phyloP scores from a whole-genome alignment of 192 early-diverging fungal genomes.

The Coemansia sp. region DNA sequence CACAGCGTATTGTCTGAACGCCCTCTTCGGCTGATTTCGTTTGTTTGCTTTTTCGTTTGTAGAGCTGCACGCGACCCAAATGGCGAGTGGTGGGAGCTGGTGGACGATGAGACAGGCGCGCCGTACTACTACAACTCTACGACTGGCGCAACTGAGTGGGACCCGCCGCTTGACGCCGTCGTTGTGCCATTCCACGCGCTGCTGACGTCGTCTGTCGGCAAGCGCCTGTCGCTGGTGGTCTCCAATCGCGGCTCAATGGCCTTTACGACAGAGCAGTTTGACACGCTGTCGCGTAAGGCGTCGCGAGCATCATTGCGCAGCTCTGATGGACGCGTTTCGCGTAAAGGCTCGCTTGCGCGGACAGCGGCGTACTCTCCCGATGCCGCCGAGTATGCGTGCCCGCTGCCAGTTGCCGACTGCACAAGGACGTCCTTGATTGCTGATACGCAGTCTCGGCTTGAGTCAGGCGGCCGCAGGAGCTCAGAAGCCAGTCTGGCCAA shows the following conservation, averaged over 20 bases:
- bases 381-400: neutral
- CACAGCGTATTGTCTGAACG: too few species aligned
- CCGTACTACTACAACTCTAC: conserved; percentile 93
- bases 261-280: conserved; percentile 41
- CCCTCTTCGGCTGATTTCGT: too few species aligned
- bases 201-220: conserved; percentile 74
- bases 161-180: conserved; percentile 65
- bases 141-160: conserved; percentile 88
- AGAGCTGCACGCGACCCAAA: conserved; percentile 71
- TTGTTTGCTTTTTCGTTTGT: conserved; percentile 12
- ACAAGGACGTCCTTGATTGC: neutral
- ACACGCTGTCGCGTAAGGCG: conserved; percentile 34
- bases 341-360: conserved; percentile 40
- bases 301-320: conserved; percentile 42
- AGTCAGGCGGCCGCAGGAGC: conserved; percentile 12
- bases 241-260: conserved; percentile 49
- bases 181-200: conserved; percentile 74
- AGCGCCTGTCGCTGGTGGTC: conserved; percentile 68
- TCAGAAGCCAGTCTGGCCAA: neutral
- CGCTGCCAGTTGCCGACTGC: neutral
- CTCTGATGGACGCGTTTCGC: conserved; percentile 30
- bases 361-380: neutral
- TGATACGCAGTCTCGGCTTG: conserved; percentile 16
- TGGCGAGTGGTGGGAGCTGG: conserved; percentile 97
- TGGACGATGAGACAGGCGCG: conserved; percentile 77